phyloP scores from a whole-genome alignment of 352 stramenopile species.

The Phytophthora melonis region DNA sequence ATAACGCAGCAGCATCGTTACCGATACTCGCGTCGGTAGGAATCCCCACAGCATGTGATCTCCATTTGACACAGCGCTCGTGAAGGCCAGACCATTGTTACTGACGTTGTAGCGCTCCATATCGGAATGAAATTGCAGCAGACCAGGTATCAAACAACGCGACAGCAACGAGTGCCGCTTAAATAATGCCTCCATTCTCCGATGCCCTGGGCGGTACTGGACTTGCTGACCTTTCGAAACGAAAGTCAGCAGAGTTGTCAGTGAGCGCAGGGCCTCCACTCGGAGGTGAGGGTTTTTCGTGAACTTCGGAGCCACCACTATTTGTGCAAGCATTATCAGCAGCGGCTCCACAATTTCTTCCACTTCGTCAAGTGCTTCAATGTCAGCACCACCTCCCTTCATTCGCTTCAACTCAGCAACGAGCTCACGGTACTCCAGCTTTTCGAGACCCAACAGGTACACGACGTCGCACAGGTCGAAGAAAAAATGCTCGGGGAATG shows the following conservation, averaged over 20 bases:
- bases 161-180: slow-evolving; percentile 51
- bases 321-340: slow-evolving; percentile 68
- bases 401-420: slow-evolving; percentile 31
- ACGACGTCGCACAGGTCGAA: slow-evolving; percentile 77
- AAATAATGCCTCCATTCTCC: slow-evolving; percentile 50
- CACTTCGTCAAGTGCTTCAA: slow-evolving; percentile 29
- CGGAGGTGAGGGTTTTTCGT: slow-evolving; percentile 81
- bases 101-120: slow-evolving; percentile 79
- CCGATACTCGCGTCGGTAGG: slow-evolving; percentile 65
- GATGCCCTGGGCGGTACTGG: slow-evolving; percentile 34
- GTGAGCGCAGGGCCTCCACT: slow-evolving; percentile 64
- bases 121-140: slow-evolving; percentile 77
- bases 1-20: slow-evolving; percentile 67
- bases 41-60: slow-evolving; percentile 83
- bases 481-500: slow-evolving; percentile 79
- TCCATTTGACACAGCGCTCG: slow-evolving; percentile 63
- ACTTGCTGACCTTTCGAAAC: slow-evolving; percentile 59
- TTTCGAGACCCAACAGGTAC: slow-evolving; percentile 63
- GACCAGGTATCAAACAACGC: slow-evolving; percentile 43
- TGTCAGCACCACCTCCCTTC: not conserved
- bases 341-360: slow-evolving; percentile 63
- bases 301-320: slow-evolving; percentile 58
- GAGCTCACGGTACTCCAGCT: slow-evolving; percentile 42
- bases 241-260: slow-evolving; percentile 68
- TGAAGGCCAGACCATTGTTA: slow-evolving; percentile 75